Evolutionary conservation across 495 filamentous ascomycete species (phyloP).

Genomic region (Penicillium pulvis): DNA sequence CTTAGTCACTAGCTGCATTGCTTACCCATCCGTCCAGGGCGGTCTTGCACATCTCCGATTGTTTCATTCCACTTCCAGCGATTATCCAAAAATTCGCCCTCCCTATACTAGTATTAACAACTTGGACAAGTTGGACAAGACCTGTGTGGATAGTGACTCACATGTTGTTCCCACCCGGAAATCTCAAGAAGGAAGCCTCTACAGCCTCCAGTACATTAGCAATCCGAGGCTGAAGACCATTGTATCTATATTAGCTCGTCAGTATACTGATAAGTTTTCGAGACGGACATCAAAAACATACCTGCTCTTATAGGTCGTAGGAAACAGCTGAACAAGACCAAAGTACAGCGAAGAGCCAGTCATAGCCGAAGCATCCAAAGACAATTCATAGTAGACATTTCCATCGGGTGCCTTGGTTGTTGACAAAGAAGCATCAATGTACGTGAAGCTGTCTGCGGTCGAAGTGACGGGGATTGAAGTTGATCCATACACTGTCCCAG

Average conservation of each 20-base stretch:
- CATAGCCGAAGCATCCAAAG: conserved; percentile 48
- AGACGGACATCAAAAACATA: conserved; percentile 1
- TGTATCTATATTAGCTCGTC: conserved; percentile 35
- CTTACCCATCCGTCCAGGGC: conserved; percentile 51
- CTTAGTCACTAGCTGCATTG: background rate
- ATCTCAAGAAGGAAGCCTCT: conserved; percentile 57
- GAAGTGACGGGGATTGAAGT: conserved; percentile 22
- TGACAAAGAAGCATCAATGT: conserved; percentile 29
- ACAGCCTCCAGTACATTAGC: conserved; percentile 54
- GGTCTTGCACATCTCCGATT: conserved; percentile 59
- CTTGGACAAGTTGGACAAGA: background rate
- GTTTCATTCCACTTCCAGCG: conserved; percentile 68
- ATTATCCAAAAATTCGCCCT: conserved; percentile 48
- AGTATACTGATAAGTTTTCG: background rate
- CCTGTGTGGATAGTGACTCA: background rate
- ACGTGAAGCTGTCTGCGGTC: conserved; percentile 23
- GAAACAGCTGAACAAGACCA: conserved; percentile 62
- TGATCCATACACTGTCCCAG: conserved; percentile 28
- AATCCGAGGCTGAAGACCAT: conserved; percentile 59
- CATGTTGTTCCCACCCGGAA: conserved; percentile 66
- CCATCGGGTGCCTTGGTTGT: conserved; percentile 52
- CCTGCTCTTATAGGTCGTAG: conserved; percentile 56
- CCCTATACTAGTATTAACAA: conserved; percentile 22
- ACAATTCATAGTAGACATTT: conserved; percentile 63
- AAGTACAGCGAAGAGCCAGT: conserved; percentile 54